Percentiles rank a stretch among this genome's conserved stretches.
phyloP scores from a whole-genome alignment of 345 rosid species.

The Lagerstroemia speciosa region DNA sequence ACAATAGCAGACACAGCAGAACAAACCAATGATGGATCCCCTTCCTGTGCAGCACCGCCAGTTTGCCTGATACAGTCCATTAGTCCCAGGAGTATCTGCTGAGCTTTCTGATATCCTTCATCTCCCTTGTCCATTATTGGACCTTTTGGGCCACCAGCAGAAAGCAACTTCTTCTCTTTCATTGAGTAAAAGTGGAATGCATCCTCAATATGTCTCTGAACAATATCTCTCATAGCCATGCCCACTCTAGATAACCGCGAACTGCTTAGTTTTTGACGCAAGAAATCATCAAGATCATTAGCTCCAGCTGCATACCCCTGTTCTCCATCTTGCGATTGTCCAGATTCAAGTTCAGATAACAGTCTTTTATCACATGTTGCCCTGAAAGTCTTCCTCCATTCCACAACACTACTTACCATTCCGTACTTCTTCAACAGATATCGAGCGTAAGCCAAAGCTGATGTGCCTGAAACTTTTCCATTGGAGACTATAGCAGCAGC shows the following conservation, averaged over 20 bases:
- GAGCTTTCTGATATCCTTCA: constrained; percentile 72
- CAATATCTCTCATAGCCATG: constrained; percentile 67
- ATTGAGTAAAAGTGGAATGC: constrained; percentile 42
- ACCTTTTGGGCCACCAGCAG: constrained; percentile 43
- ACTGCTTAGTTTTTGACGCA: constrained; percentile 65
- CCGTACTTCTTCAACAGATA: constrained; percentile 72
- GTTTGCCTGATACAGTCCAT: constrained; percentile 83
- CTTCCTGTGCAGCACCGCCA: constrained; percentile 98
- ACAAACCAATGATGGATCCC: constrained; percentile 90
- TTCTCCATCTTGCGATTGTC: constrained; percentile 59
- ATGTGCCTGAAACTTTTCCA: constrained; percentile 63
- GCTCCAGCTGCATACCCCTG: constrained; percentile 66
- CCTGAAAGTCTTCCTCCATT: constrained; percentile 81
- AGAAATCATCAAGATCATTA: constrained; percentile 78
- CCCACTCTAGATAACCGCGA: constrained; percentile 70
- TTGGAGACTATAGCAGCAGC: constrained; percentile 49
- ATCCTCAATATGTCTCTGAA: constrained; percentile 66
- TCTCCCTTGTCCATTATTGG: constrained; percentile 51
- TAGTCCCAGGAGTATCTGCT: constrained; percentile 61
- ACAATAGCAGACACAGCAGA: constrained; percentile 88
- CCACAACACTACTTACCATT: constrained; percentile 62
- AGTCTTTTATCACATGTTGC: constrained; percentile 68
- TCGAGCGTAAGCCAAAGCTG: constrained; percentile 65
- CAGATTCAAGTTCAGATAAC: constrained; percentile 81
- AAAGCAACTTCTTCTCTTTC: constrained; percentile 55